These are phyloP conservation scores for Orbilia javanica DNA, from an alignment of 2,329 filamentous ascomycete species.

Conservation along the genomic window DNA sequence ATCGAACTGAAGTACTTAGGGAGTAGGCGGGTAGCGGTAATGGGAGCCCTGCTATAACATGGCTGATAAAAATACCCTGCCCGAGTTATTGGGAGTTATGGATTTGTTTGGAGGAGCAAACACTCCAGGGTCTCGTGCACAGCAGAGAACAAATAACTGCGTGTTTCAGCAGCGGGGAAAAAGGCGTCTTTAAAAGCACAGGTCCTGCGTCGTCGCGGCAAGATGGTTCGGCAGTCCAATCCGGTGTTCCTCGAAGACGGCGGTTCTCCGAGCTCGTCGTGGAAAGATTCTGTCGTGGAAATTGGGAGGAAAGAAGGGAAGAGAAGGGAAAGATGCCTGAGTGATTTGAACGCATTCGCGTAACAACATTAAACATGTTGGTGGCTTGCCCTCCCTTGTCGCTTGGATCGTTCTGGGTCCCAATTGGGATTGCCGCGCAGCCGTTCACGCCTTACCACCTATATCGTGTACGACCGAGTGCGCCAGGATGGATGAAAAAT, in stretches of 20 bases:
- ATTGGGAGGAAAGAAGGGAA: background rate
- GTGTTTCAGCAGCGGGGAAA: slow-evolving; percentile 33
- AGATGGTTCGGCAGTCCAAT: background rate
- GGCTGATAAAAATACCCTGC: background rate
- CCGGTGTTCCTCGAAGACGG: background rate
- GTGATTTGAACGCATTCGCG: background rate
- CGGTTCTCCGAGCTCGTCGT: background rate
- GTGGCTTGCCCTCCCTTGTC: slow-evolving; percentile 8
- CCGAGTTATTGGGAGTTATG: background rate
- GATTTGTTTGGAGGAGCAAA: slow-evolving; percentile 1
- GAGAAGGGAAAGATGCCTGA: background rate
- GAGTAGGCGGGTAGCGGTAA: background rate
- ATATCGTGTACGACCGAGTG: background rate
- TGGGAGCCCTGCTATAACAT: slow-evolving; percentile 1
- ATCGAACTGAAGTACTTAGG: background rate
- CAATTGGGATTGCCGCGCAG: background rate
- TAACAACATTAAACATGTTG: slow-evolving; percentile 15
- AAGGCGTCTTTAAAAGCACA: background rate
- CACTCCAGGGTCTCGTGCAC: background rate
- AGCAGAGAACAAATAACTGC: slow-evolving; percentile 16
- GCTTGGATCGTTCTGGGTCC: background rate
- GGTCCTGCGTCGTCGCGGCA: background rate
- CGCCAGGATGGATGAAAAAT: background rate
- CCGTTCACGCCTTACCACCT: background rate
- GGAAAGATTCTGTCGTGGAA: slow-evolving; percentile 1